phyloP scores from a whole-genome alignment of 75 land plant genomes.

The Sequoiadendron giganteum region DNA sequence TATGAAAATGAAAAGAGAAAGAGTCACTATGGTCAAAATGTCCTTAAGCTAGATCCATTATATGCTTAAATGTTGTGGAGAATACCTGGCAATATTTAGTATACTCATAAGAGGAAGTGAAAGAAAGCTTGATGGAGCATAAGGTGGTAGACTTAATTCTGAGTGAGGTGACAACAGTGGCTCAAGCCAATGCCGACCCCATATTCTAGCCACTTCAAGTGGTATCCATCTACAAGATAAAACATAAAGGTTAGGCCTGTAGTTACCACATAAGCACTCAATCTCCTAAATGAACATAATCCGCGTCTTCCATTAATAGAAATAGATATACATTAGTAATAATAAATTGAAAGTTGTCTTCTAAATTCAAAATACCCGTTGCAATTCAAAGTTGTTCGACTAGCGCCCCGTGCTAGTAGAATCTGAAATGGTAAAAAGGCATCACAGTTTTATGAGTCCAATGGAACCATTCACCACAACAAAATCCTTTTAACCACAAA shows the following conservation, averaged over 20 bases:
- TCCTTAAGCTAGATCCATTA: background rate
- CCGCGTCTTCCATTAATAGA: background rate
- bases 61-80: background rate
- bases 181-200: constrained; percentile 89
- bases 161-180: constrained; percentile 61
- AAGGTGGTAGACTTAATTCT: constrained; percentile 42
- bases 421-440: constrained; percentile 37
- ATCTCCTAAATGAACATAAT: background rate
- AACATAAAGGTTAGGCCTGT: background rate
- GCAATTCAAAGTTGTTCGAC: constrained; percentile 63
- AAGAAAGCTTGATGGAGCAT: constrained; percentile 62
- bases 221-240: constrained; percentile 75
- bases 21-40: background rate
- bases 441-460: background rate
- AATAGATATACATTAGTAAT: background rate
- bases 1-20: background rate
- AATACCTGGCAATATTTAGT: constrained; percentile 77
- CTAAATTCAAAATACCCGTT: constrained; percentile 58
- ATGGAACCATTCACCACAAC: background rate
- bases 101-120: constrained; percentile 84
- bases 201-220: constrained; percentile 75
- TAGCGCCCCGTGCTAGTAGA: constrained; percentile 72
- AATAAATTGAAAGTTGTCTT: background rate
- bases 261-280: background rate
- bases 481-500: background rate